A percentile compares a stretch with the other conserved stretches of the same genome.
phyloP scores from a whole-genome alignment of 768 basidiomycete species.

The Lentinula detonsa region DNA sequence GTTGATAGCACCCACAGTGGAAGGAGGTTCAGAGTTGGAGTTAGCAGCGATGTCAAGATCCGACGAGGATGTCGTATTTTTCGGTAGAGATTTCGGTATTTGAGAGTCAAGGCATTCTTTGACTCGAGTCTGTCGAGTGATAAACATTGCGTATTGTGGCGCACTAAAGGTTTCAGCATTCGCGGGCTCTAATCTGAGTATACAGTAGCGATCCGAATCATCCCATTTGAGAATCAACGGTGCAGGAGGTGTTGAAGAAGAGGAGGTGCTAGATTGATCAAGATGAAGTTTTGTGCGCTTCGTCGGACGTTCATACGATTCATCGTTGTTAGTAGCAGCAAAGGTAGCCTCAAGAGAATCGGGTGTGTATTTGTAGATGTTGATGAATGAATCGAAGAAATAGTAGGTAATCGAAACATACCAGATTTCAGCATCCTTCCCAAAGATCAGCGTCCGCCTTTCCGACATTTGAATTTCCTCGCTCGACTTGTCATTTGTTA shows the following conservation, averaged over 20 bases:
- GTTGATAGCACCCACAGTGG: not conserved
- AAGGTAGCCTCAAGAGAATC: not conserved
- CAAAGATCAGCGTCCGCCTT: constrained; percentile 1
- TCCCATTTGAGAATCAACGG: constrained; percentile 3
- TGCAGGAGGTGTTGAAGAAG: not conserved
- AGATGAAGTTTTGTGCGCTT: not conserved
- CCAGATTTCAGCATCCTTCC: constrained; percentile 5
- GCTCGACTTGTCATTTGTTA: not conserved
- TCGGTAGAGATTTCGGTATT: not conserved
- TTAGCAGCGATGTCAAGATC: not conserved
- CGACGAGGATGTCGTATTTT: not conserved
- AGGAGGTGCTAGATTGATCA: not conserved
- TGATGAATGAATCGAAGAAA: not conserved
- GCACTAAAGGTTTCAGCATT: not conserved
- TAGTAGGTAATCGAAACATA: not conserved
- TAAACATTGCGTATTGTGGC: not conserved
- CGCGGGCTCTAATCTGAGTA: not conserved
- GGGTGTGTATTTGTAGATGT: not conserved
- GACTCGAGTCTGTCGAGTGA: not conserved
- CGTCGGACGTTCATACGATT: not conserved
- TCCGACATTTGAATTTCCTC: not conserved
- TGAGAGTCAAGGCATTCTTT: not conserved
- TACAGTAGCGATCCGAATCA: constrained; percentile 1
- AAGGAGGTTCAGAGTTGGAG: not conserved
- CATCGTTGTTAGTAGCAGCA: not conserved